These are phyloP conservation scores for Myriosclerotinia duriaeana DNA, from an alignment of 2,329 filamentous ascomycete species.

Conservation along the genomic window DNA sequence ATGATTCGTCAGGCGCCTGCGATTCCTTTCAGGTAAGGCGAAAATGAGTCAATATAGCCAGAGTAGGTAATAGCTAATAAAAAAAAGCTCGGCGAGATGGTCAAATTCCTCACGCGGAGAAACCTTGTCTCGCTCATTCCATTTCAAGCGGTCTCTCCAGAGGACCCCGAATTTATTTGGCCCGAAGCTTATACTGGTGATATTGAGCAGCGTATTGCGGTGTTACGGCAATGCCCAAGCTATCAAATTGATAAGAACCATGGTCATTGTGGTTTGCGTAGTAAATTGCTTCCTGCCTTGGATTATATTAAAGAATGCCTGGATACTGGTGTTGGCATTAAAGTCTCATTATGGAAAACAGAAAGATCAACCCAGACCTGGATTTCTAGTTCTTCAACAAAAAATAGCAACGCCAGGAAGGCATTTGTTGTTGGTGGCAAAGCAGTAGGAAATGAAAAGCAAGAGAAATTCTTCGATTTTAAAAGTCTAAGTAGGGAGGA, in stretches of 20 bases:
- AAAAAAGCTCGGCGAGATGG: conserved; percentile 73
- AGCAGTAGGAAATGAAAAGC: conserved; percentile 28
- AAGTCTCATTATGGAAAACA: conserved; percentile 31
- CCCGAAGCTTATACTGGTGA: conserved; percentile 54
- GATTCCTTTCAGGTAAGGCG: conserved; percentile 81
- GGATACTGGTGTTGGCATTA: conserved; percentile 40
- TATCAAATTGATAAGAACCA: conserved; percentile 77
- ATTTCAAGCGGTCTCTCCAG: conserved; percentile 51
- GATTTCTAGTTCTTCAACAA: conserved; percentile 22
- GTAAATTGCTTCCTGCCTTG: conserved; percentile 63
- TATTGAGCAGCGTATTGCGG: conserved; percentile 58
- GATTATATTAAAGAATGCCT: conserved; percentile 63
- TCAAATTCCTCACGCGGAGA: conserved; percentile 66
- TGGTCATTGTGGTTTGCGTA: conserved; percentile 68
- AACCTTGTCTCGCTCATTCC: conserved; percentile 60
- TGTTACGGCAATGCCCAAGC: conserved; percentile 63
- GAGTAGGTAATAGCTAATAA: no score
- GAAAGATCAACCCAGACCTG: conserved; percentile 36
- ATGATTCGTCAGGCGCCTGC: conserved; percentile 69
- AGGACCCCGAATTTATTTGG: conserved; percentile 39
- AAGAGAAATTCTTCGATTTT: conserved; percentile 40
- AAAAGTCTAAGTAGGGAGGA: conserved; percentile 52
- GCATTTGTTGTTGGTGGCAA: conserved; percentile 32
- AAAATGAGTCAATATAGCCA: no score
- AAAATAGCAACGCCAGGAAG: conserved; percentile 21